Evolutionary conservation across 2,329 filamentous ascomycete species (phyloP).

Genomic region (Colletotrichum lindemuthianum): DNA sequence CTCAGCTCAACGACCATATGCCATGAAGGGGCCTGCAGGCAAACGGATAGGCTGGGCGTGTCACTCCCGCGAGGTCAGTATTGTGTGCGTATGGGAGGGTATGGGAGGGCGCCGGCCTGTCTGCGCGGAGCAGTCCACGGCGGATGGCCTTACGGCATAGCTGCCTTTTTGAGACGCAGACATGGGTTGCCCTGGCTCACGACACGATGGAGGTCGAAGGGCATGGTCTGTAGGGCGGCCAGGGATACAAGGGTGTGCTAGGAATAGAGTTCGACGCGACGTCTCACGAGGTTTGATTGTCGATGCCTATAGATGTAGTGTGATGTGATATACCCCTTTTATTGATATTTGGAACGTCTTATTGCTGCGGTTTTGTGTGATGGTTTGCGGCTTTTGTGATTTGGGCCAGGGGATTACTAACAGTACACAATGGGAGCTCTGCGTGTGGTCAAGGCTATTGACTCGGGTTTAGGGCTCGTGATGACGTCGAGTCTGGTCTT

Average conservation of each 20-base stretch:
- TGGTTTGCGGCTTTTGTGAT: not conserved
- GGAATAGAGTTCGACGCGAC: slow-evolving; percentile 25
- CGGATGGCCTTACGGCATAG: no score
- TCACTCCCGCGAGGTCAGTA: not conserved
- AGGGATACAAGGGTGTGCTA: slow-evolving; percentile 12
- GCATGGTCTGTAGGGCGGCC: not conserved
- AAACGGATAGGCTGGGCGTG: not conserved
- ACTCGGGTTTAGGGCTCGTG: no score
- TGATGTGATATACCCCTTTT: not conserved
- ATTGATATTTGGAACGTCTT: no score
- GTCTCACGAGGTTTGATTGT: slow-evolving; percentile 32
- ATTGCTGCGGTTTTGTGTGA: slow-evolving; percentile 4
- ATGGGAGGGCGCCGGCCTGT: not conserved
- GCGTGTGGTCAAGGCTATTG: no score
- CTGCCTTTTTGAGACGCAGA: not conserved
- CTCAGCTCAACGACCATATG: no score
- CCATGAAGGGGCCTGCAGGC: no score
- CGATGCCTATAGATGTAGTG: slow-evolving; percentile 17
- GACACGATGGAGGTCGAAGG: not conserved
- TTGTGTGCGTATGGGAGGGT: slow-evolving; percentile 3
- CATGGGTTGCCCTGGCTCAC: not conserved
- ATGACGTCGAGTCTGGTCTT: no score
- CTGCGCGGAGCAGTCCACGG: no score
- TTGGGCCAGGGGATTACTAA: no score
- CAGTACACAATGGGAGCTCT: no score